Evolutionary conservation across 2,329 filamentous ascomycete genomes (phyloP), one percentile per base, ranked within the genome.

Genomic region (Ophidiomyces ophidiicola): DNA sequence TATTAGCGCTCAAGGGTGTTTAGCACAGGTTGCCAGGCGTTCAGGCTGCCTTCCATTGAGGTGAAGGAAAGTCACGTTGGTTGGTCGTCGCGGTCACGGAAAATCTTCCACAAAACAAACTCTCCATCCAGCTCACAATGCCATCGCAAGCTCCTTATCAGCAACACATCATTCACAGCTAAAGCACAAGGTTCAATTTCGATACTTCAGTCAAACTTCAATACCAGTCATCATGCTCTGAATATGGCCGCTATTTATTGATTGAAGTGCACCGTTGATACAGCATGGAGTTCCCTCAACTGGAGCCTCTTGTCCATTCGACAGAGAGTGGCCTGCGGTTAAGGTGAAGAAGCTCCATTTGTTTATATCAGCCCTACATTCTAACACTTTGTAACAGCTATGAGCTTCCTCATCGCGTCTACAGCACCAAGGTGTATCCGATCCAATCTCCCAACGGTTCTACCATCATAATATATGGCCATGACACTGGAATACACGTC

Each of bases 391-490:
- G 38, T 14, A 24, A 31, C 49, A 78, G 75, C 56, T 78, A 78
- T 52, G 66, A 75, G 48, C 65, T 78, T 23, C 67, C 71, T 10
- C 69, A 74, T 52, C 71, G 73, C 49, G 63, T 74, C 43, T 67
- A 72, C 57, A 60, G 62, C 41, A 66, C 73, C 8, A 66, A 68
- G 52, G 61, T 71, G 46, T 79, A 79, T 51, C 75, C 76, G 4
- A 54, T 71, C 25, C 63, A 64, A 45, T 64, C 73, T 14, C 68
- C 72, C 15, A 78, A 78, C 55, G 73, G 73, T 52, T 78, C 76
- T 3, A 72, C 70, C 2, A 62, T 80, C 43, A 62, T 78, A 31
- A 50, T 79, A 8, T 77, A 75, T 48, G 76, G 70, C 32, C 69
- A 77, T 46, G 68, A 71, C 29, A 63, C 62, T 29, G 76, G 76